These are phyloP conservation scores for Candolleomyces efflorescens DNA, from an alignment of 768 basidiomycete genomes.

Conservation along the genomic window DNA sequence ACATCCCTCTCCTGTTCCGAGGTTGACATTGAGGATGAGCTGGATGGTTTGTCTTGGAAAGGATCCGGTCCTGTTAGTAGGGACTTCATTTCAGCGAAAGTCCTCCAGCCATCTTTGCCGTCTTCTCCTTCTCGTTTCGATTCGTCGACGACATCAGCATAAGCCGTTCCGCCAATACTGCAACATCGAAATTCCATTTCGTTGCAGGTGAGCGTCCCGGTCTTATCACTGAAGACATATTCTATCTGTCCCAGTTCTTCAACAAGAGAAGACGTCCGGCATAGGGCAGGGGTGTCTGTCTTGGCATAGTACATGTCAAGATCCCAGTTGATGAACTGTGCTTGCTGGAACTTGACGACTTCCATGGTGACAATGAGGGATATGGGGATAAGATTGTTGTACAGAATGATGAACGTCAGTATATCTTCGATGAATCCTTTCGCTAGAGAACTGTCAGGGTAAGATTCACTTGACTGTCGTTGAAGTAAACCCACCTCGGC, in stretches of 20 bases:
- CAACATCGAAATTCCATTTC: slow-evolving; percentile 97
- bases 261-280: slow-evolving; percentile 96
- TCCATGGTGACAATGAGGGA: slow-evolving; percentile 99
- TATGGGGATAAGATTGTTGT: slow-evolving; percentile 99
- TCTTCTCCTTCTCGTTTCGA: slow-evolving; percentile 62
- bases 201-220: slow-evolving; percentile 92
- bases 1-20: slow-evolving; percentile 46
- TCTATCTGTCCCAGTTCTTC: slow-evolving; percentile 99
- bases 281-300: slow-evolving; percentile 95
- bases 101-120: slow-evolving; percentile 64
- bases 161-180: slow-evolving; percentile 83
- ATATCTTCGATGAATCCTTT: slow-evolving; percentile 89
- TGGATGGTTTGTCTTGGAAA: slow-evolving; percentile 47
- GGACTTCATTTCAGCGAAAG: slow-evolving; percentile 69
- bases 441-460: slow-evolving; percentile 34
- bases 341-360: slow-evolving; percentile 98
- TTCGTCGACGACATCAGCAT: slow-evolving; percentile 91
- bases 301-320: slow-evolving; percentile 97
- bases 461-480: neutral
- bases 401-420: slow-evolving; percentile 96
- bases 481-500: slow-evolving; percentile 48
- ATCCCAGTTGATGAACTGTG: slow-evolving; percentile 94
- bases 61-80: slow-evolving; percentile 56
- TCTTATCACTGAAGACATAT: slow-evolving; percentile 94
- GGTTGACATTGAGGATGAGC: slow-evolving; percentile 22